These are phyloP conservation scores for Pontederia paniculata DNA, from an alignment of 176 grass and related monocot species.

Conservation along the genomic window DNA sequence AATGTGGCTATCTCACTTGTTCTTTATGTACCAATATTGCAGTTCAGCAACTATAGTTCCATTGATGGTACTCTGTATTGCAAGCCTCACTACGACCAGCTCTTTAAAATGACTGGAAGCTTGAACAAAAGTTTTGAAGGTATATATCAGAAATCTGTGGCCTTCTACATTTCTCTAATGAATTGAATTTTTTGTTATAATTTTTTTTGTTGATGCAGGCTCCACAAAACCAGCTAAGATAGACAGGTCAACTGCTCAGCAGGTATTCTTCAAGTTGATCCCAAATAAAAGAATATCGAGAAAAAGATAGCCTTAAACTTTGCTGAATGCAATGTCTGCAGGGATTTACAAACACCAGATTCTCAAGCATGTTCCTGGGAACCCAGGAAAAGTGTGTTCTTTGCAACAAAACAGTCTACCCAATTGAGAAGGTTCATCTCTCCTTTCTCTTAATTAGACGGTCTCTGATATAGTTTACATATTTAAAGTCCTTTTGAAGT, in stretches of 20 bases:
- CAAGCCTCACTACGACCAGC: conserved; percentile 98
- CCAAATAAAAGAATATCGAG: background rate
- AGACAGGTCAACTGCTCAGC: conserved; percentile 50
- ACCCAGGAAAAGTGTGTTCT: conserved; percentile 89
- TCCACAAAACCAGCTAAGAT: conserved; percentile 44
- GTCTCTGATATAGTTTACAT: too few species aligned
- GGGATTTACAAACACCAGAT: conserved; percentile 52
- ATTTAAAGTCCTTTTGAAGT: too few species aligned
- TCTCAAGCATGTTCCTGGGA: conserved; percentile 73
- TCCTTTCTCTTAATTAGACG: background rate
- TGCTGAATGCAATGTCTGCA: conserved; percentile 4
- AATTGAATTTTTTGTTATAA: background rate
- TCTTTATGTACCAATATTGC: conserved; percentile 27
- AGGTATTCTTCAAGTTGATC: conserved; percentile 40
- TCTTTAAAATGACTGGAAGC: conserved; percentile 89
- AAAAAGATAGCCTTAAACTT: too few species aligned
- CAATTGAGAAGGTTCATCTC: conserved; percentile 65
- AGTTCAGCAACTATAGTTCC: conserved; percentile 95
- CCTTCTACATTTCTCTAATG: background rate
- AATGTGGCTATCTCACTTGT: background rate
- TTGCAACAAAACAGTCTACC: conserved; percentile 90
- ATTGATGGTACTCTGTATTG: conserved; percentile 86
- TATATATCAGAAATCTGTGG: conserved; percentile 20
- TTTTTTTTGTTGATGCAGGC: conserved; percentile 30
- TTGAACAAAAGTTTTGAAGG: conserved; percentile 99